Evolutionary conservation across 2,329 filamentous ascomycete genomes (phyloP).

Genomic region (Paecilomyces formosus): DNA sequence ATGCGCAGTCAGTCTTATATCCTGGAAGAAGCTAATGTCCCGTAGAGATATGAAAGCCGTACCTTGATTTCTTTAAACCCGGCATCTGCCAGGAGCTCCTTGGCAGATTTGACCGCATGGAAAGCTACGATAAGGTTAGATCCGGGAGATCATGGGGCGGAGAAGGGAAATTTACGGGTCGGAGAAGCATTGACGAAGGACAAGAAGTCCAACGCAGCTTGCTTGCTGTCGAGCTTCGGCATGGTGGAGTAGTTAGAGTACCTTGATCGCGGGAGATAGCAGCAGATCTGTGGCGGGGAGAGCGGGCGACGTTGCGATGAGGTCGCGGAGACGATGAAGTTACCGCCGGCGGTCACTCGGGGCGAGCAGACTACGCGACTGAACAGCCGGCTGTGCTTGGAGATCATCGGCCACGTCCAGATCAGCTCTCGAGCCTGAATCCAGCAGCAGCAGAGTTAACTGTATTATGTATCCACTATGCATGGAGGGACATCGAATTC

Average conservation of each 20-base stretch:
- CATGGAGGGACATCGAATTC: background rate
- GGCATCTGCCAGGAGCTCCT: constrained; percentile 67
- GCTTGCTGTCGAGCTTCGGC: constrained; percentile 20
- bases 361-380: background rate
- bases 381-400: background rate
- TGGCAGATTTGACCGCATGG: constrained; percentile 79
- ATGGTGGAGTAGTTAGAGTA: constrained; percentile 16
- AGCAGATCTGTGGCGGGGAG: background rate
- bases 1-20: background rate
- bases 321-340: background rate
- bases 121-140: constrained; percentile 57
- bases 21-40: background rate
- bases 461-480: background rate
- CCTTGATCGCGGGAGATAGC: background rate
- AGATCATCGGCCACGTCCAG: background rate
- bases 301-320: background rate
- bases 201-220: constrained; percentile 70
- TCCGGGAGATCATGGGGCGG: constrained; percentile 5
- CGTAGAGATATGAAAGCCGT: background rate
- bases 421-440: background rate
- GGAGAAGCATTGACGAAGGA: constrained; percentile 93
- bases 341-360: background rate
- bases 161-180: constrained; percentile 55
- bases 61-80: constrained; percentile 81
- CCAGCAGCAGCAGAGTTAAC: background rate